These are phyloP conservation scores for Neurospora pannonica DNA, from an alignment of 495 filamentous ascomycete genomes.

Conservation along the genomic window DNA sequence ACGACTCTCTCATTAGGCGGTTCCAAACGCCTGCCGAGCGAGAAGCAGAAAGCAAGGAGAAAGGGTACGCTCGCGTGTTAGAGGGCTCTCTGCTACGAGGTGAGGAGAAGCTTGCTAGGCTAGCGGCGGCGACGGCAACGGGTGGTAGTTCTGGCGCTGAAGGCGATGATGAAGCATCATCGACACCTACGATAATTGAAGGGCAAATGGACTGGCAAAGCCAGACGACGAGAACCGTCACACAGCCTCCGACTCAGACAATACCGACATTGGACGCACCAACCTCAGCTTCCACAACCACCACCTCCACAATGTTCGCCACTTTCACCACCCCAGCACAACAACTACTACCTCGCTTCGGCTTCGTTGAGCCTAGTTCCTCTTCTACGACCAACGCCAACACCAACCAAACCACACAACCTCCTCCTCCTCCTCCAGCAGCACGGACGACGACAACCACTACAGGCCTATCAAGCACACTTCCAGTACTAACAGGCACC, in stretches of 20 bases:
- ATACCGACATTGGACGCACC: background rate
- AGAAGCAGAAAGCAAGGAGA: conserved; percentile 57
- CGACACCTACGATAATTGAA: background rate
- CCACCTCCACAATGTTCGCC: background rate
- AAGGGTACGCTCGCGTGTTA: conserved; percentile 65
- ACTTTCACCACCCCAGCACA: background rate
- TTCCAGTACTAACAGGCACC: conserved; percentile 4
- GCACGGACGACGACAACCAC: background rate
- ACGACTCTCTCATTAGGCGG: conserved; percentile 68
- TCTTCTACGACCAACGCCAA: background rate
- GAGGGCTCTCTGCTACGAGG: conserved; percentile 63
- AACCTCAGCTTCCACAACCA: background rate
- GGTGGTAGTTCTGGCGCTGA: conserved; percentile 4
- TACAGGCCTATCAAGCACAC: background rate
- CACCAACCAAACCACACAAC: background rate
- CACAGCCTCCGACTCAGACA: background rate
- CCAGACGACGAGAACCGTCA: background rate
- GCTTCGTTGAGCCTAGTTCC: background rate
- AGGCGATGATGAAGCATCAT: background rate
- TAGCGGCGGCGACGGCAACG: conserved; percentile 36
- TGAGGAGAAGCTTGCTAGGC: conserved; percentile 60
- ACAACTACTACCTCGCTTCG: background rate
- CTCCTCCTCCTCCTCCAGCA: background rate
- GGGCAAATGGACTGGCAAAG: background rate
- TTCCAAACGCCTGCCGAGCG: conserved; percentile 67